These are phyloP conservation scores for Ophiosphaerella korrae DNA, from an alignment of 2,329 filamentous ascomycete genomes.

Conservation along the genomic window DNA sequence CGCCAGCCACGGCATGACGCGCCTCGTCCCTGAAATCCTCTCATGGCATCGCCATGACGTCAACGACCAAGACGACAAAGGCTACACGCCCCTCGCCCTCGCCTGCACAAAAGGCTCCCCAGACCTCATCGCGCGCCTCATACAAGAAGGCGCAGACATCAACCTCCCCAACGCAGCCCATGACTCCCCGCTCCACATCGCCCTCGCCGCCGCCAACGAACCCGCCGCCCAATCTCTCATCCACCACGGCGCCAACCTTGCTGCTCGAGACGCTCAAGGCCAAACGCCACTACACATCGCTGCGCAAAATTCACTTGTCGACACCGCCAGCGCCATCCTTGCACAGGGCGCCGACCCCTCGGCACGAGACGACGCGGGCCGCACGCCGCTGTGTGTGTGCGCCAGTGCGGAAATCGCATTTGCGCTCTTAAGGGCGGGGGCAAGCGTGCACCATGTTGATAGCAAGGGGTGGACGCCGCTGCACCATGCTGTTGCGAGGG, in stretches of 20 bases:
- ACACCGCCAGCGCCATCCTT: not conserved
- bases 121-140: constrained; percentile 13
- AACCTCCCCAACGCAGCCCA: constrained; percentile 8
- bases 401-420: no score
- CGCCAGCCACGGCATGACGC: constrained; percentile 1
- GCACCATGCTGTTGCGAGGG: no score
- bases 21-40: constrained; percentile 2
- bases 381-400: not conserved
- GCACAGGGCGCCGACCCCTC: not conserved
- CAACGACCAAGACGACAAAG: constrained; percentile 8
- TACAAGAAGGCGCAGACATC: constrained; percentile 24
- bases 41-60: constrained; percentile 4
- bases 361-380: not conserved
- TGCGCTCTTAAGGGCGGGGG: no score
- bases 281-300: not conserved
- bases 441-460: no score
- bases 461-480: no score
- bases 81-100: constrained; percentile 14
- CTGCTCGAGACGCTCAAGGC: not conserved
- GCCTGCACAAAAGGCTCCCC: constrained; percentile 17
- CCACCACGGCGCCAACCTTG: not conserved
- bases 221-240: not conserved
- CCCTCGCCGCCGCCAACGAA: not conserved
- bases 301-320: not conserved
- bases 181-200: constrained; percentile 11